These are phyloP conservation scores for Plasmodium coatneyi DNA, from an alignment of 169 alveolate species.

Conservation along the genomic window DNA sequence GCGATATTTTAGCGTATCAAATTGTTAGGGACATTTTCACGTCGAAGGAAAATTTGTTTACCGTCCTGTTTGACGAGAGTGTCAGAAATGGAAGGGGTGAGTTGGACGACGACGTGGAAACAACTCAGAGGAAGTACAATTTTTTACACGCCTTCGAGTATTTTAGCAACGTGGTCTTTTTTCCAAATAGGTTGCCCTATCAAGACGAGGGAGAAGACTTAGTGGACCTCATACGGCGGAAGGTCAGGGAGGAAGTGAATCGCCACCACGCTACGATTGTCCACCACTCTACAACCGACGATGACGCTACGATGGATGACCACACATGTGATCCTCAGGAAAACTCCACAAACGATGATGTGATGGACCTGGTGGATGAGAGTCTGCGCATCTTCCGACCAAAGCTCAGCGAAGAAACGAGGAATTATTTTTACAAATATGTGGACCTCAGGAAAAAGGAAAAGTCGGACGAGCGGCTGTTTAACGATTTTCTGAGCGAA, in stretches of 20 bases:
- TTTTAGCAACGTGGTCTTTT: constrained; percentile 39
- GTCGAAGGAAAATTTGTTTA: not conserved
- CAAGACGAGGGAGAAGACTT: constrained; percentile 9
- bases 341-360: not conserved
- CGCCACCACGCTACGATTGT: too few relatives aligned
- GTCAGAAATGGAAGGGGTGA: not conserved
- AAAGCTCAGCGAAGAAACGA: constrained; percentile 28
- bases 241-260: not conserved
- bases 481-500: constrained; percentile 39
- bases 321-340: not conserved
- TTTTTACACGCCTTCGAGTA: constrained; percentile 22
- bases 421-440: constrained; percentile 44
- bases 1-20: constrained; percentile 29
- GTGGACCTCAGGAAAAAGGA: constrained; percentile 55
- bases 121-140: not conserved
- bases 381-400: constrained; percentile 68
- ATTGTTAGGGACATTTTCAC: constrained; percentile 15
- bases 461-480: constrained; percentile 15
- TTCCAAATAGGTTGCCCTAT: not conserved
- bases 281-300: not conserved
- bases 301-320: not conserved
- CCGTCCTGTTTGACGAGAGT: constrained; percentile 3
- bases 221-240: not conserved
- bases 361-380: constrained; percentile 55
- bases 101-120: not conserved